phyloP scores from a whole-genome alignment of 306 rosid genomes.

The Prunus davidiana region DNA sequence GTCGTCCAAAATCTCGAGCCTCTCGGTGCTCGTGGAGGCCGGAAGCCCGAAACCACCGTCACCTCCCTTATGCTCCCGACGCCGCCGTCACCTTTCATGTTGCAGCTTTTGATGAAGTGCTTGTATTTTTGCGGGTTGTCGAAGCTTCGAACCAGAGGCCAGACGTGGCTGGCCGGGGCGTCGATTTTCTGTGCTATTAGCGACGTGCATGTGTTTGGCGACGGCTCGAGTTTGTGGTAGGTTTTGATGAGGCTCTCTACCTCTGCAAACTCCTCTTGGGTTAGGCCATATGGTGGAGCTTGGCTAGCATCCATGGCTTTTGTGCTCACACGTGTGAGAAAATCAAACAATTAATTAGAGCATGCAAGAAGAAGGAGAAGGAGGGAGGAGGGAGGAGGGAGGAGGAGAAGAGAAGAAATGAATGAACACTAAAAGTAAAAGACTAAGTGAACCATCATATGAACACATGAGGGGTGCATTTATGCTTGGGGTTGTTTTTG shows the following conservation, averaged over 20 bases:
- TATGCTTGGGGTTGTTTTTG: background rate
- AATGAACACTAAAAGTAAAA: background rate
- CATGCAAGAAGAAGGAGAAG: background rate
- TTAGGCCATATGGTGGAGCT: constrained; percentile 44
- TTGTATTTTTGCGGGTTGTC: constrained; percentile 77
- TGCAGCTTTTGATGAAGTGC: constrained; percentile 86
- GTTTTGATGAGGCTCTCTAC: constrained; percentile 47
- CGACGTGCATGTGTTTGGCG: constrained; percentile 60
- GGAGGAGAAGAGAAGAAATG: background rate
- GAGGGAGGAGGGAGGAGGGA: background rate
- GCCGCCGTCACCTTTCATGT: constrained; percentile 64
- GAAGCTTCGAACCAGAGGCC: constrained; percentile 70
- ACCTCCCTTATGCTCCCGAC: constrained; percentile 85
- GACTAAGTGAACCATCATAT: constrained; percentile 12
- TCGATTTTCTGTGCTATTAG: constrained; percentile 65
- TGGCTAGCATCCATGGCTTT: constrained; percentile 21
- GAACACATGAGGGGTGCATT: constrained; percentile 18
- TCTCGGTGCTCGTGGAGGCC: constrained; percentile 86
- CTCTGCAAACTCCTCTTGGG: constrained; percentile 44
- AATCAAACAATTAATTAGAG: background rate
- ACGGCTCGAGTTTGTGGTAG: constrained; percentile 52
- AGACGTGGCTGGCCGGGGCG: constrained; percentile 49
- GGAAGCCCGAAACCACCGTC: constrained; percentile 80
- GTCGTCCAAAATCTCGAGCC: constrained; percentile 85
- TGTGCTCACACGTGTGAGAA: background rate